phyloP scores from a whole-genome alignment of 169 alveolate species.

The Plasmodium adleri region DNA sequence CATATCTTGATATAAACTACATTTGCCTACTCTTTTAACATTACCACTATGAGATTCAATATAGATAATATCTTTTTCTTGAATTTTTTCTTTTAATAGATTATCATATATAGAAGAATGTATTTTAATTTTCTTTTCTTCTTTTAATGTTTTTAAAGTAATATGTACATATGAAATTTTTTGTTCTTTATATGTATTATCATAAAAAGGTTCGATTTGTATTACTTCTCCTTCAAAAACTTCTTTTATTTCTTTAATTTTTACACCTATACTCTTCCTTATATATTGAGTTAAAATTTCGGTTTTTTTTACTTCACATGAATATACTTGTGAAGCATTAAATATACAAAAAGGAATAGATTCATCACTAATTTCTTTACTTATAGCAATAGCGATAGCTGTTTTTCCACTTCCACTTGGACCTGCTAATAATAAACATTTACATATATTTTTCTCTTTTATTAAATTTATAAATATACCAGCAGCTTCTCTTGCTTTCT shows the following conservation, averaged over 20 bases:
- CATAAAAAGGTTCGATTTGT: slow-evolving; percentile 76
- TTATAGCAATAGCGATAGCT: slow-evolving; percentile 99
- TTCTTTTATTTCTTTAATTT: slow-evolving; percentile 98
- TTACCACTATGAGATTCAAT: slow-evolving; percentile 98
- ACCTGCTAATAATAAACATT: slow-evolving; percentile 91
- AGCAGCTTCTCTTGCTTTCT: slow-evolving; percentile 99
- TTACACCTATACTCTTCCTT: slow-evolving; percentile 97
- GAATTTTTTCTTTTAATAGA: slow-evolving; percentile 97
- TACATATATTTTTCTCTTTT: slow-evolving; percentile 94
- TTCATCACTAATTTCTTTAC: slow-evolving; percentile 96
- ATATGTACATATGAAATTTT: slow-evolving; percentile 95
- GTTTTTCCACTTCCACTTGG: slow-evolving; percentile 99
- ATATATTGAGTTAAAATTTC: slow-evolving; percentile 77
- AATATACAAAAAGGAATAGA: slow-evolving; percentile 76
- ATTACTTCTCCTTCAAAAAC: slow-evolving; percentile 89
- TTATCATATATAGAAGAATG: slow-evolving; percentile 98
- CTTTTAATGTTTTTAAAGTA: slow-evolving; percentile 97
- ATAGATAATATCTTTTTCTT: slow-evolving; percentile 97
- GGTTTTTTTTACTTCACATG: slow-evolving; percentile 77
- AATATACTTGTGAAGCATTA: slow-evolving; percentile 77
- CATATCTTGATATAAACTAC: slow-evolving; percentile 96
- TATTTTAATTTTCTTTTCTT: slow-evolving; percentile 96
- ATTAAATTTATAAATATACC: slow-evolving; percentile 98
- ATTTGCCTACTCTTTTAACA: slow-evolving; percentile 97
- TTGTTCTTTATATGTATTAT: slow-evolving; percentile 85